These are phyloP conservation scores for Mycena metata DNA, from an alignment of 768 basidiomycete genomes.

Conservation along the genomic window DNA sequence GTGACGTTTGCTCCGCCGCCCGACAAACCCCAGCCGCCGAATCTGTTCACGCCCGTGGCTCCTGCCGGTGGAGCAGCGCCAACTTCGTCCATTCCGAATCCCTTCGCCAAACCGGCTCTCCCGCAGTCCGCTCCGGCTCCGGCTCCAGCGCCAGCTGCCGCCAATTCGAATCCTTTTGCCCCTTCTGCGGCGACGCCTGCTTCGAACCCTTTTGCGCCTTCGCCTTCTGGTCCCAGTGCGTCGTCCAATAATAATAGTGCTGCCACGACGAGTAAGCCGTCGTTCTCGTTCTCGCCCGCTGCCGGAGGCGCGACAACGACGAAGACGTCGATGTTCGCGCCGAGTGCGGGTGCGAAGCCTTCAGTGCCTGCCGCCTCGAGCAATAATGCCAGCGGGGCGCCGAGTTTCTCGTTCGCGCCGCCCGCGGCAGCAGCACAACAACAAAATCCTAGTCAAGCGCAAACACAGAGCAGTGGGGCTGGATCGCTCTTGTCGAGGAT, in stretches of 20 bases:
- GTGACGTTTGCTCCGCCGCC: constrained; percentile 16
- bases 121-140: constrained; percentile 26
- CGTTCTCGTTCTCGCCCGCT: constrained; percentile 31
- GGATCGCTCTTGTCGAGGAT: constrained; percentile 43
- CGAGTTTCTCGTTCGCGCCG: constrained; percentile 28
- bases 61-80: constrained; percentile 21
- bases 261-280: constrained; percentile 9
- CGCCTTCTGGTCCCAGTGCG: neutral
- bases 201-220: neutral
- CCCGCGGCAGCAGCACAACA: neutral
- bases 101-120: constrained; percentile 35
- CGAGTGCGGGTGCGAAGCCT: neutral
- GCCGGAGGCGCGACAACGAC: neutral
- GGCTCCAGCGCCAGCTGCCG: constrained; percentile 28
- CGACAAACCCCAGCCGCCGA: constrained; percentile 26
- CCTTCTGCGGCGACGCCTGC: constrained; percentile 2
- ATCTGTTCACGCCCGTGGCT: constrained; percentile 29
- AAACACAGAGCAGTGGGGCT: constrained; percentile 15
- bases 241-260: no score
- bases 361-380: constrained; percentile 13
- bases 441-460: constrained; percentile 15
- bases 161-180: constrained; percentile 16
- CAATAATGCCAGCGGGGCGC: neutral
- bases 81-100: constrained; percentile 17
- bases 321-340: constrained; percentile 12